Evolutionary conservation across 805 yeast species (phyloP).

Genomic region (Kodamaea neixiangensis): DNA sequence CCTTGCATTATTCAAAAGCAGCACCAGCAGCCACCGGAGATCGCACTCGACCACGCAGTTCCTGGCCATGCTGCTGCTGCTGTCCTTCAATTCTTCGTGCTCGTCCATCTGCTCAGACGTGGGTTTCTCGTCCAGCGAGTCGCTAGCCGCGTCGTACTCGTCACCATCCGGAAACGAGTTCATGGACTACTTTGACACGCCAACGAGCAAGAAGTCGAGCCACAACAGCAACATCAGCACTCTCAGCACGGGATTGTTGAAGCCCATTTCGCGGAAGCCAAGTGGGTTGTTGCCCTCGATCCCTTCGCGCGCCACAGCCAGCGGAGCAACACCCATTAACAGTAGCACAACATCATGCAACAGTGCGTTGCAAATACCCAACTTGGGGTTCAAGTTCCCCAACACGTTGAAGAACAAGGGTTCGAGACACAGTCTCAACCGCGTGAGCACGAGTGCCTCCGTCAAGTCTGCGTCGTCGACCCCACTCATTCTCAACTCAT

Average conservation of each 20-base stretch:
- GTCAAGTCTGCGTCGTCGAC: conserved; percentile 9
- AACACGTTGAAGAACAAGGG: conserved; percentile 11
- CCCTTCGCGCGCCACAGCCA: background rate
- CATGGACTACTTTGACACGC: conserved; percentile 26
- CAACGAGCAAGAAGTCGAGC: conserved; percentile 10
- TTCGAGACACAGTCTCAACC: conserved; percentile 16
- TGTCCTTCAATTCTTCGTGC: conserved; percentile 28
- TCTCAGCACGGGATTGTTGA: conserved; percentile 9
- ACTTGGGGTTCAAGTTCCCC: conserved; percentile 16
- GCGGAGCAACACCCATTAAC: conserved; percentile 1
- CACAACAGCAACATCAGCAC: conserved; percentile 4
- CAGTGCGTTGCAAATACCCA: conserved; percentile 2
- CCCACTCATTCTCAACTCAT: conserved; percentile 19
- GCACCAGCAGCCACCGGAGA: conserved; percentile 2
- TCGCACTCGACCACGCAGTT: conserved; percentile 6
- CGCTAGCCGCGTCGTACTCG: conserved; percentile 28
- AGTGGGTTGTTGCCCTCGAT: conserved; percentile 10
- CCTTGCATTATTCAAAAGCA: conserved; percentile 2
- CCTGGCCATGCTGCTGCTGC: conserved; percentile 8
- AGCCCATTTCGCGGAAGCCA: conserved; percentile 13
- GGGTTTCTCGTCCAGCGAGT: conserved; percentile 32
- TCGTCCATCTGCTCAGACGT: conserved; percentile 31
- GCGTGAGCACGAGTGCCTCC: conserved; percentile 10
- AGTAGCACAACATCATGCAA: background rate
- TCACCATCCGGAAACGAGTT: conserved; percentile 25